Conservation (phyloP, 805 yeast species). For the Cyberlindnera americana region DNA sequence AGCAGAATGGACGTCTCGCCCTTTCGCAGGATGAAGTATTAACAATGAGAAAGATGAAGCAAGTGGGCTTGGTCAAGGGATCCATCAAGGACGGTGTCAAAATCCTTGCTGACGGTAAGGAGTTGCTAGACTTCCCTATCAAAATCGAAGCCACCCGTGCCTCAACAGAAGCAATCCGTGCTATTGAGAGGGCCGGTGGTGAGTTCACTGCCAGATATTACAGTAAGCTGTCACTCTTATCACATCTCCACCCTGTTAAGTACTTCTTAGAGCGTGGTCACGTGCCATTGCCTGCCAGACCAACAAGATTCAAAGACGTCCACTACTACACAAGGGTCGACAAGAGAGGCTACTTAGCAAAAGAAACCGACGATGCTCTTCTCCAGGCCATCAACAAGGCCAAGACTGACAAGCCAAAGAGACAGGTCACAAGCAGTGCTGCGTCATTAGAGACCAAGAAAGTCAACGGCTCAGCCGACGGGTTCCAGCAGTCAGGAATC, state of each 20-base stretch:
- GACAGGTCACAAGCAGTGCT: conserved; percentile 8
- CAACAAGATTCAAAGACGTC: conserved; percentile 77
- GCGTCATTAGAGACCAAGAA: conserved; percentile 13
- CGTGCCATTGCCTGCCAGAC: conserved; percentile 81
- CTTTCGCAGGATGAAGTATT: conserved; percentile 58
- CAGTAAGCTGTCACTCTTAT: conserved; percentile 62
- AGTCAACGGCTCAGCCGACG: conserved; percentile 22
- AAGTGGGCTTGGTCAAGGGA: conserved; percentile 70
- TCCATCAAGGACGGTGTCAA: conserved; percentile 76
- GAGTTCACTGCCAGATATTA: conserved; percentile 70
- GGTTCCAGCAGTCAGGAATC: conserved; percentile 25
- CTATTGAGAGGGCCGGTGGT: conserved; percentile 73
- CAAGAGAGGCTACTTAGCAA: conserved; percentile 71
- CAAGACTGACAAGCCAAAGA: conserved; percentile 12
- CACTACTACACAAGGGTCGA: conserved; percentile 68
- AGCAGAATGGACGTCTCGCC: conserved; percentile 61
- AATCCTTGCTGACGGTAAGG: conserved; percentile 65
- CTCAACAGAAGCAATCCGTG: conserved; percentile 64
- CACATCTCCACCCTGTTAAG: conserved; percentile 72
- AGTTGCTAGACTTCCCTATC: conserved; percentile 51
- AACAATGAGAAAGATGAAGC: conserved; percentile 73
- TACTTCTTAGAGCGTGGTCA: conserved; percentile 69
- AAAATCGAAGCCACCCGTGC: conserved; percentile 83
- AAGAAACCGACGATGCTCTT: conserved; percentile 30
- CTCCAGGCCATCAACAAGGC: conserved; percentile 23